Evolutionary conservation across 2,329 filamentous ascomycete genomes (phyloP).

Genomic region (Dendrostoma leiphaemia): DNA sequence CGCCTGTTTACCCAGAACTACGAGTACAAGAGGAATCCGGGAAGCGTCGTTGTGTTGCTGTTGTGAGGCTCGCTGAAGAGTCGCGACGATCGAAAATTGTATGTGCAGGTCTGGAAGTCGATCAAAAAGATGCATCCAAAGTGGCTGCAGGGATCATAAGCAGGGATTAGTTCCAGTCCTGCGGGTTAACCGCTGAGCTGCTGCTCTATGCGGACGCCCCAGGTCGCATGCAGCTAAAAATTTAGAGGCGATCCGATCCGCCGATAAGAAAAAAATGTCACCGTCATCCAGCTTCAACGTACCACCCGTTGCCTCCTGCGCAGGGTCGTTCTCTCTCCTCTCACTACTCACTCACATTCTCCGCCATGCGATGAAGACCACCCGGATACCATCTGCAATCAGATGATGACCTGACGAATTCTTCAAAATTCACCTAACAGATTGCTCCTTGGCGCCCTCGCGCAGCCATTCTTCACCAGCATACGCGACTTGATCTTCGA

Average conservation of each 20-base stretch:
- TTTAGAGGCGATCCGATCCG: conserved; percentile 6
- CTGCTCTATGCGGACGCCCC: background rate
- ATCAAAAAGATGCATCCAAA: background rate
- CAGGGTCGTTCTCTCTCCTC: background rate
- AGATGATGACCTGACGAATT: conserved; percentile 16
- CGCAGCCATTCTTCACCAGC: background rate
- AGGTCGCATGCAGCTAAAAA: conserved; percentile 7
- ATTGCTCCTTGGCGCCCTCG: too few relatives aligned
- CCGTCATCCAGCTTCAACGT: conserved; percentile 16
- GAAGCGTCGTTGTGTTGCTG: too few relatives aligned
- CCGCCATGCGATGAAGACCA: background rate
- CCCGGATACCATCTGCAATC: conserved; percentile 3
- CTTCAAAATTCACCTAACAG: too few relatives aligned
- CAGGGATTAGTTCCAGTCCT: background rate
- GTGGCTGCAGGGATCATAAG: conserved; percentile 6
- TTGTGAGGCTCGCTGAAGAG: too few relatives aligned
- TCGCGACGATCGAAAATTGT: background rate
- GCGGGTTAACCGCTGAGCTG: background rate
- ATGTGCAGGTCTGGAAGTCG: conserved; percentile 5
- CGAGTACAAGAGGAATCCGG: too few relatives aligned
- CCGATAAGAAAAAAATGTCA: conserved; percentile 16
- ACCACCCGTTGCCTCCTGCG: conserved; percentile 5
- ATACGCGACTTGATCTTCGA: background rate
- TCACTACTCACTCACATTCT: background rate
- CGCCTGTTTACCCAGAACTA: too few relatives aligned